These are phyloP conservation scores for Puya raimondii DNA, from an alignment of 176 grass and related monocot species.

Conservation along the genomic window DNA sequence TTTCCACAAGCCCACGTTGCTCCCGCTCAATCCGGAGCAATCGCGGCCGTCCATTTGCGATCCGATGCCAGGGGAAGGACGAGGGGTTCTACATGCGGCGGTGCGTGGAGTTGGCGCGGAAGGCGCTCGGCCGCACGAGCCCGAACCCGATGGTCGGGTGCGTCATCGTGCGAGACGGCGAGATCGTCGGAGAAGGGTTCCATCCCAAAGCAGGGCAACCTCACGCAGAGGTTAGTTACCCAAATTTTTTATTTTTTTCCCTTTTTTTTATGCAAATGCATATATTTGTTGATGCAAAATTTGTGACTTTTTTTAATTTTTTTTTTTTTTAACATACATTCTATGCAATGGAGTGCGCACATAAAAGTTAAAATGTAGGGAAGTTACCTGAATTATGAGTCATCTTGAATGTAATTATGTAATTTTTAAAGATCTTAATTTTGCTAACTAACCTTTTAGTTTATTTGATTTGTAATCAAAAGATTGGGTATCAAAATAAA, in stretches of 20 bases:
- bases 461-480: too few relatives aligned
- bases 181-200: constrained; percentile 73
- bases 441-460: too few relatives aligned
- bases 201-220: constrained; percentile 84
- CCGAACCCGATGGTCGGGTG: constrained; percentile 96
- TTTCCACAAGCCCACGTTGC: not conserved
- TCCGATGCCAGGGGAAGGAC: constrained; percentile 38
- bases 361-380: too few relatives aligned
- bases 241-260: not conserved
- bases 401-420: too few relatives aligned
- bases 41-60: not conserved
- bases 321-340: too few relatives aligned
- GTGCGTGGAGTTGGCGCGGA: constrained; percentile 70
- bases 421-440: too few relatives aligned
- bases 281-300: not conserved
- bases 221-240: constrained; percentile 56
- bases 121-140: constrained; percentile 62
- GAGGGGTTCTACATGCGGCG: constrained; percentile 62
- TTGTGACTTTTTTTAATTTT: too few relatives aligned
- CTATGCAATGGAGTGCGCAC: too few relatives aligned
- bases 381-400: too few relatives aligned
- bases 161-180: constrained; percentile 61
- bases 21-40: not conserved
- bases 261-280: not conserved
- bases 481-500: too few relatives aligned